Conservation (phyloP, 208 protist species). For the Trypanosoma avium region DNA sequence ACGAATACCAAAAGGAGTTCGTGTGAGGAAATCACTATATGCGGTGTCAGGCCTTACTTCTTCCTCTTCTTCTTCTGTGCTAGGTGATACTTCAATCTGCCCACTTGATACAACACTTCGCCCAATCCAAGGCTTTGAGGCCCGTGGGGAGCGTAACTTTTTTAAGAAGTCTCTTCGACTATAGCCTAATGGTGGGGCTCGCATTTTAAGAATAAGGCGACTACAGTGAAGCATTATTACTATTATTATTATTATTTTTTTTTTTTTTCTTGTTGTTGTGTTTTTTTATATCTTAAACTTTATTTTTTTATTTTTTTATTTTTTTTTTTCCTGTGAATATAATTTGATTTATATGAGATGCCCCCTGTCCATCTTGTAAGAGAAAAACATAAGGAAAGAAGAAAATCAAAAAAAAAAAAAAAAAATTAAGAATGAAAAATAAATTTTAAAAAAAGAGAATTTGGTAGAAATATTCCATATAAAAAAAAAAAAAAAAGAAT, state of each 20-base stretch:
- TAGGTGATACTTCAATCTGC: slow-evolving; percentile 63
- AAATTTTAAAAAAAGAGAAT: too few relatives aligned
- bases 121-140: slow-evolving; percentile 81
- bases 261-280: background rate
- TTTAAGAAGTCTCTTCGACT: slow-evolving; percentile 64
- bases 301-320: too few relatives aligned
- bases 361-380: too few relatives aligned
- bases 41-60: too few relatives aligned
- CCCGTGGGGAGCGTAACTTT: slow-evolving; percentile 74
- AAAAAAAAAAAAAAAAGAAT: too few relatives aligned
- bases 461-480: too few relatives aligned
- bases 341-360: too few relatives aligned
- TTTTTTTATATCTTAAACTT: background rate
- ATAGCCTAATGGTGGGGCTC: slow-evolving; percentile 57
- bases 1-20: slow-evolving; percentile 62
- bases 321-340: too few relatives aligned
- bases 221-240: slow-evolving; percentile 43
- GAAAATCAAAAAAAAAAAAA: too few relatives aligned
- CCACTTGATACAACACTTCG: slow-evolving; percentile 44
- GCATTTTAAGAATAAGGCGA: slow-evolving; percentile 36
- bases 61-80: slow-evolving; percentile 34
- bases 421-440: too few relatives aligned
- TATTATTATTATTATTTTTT: slow-evolving; percentile 9
- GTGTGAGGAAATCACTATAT: slow-evolving; percentile 48
- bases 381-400: too few relatives aligned